Evolutionary conservation across 192 early-diverging fungal genomes (phyloP).

Genomic region (Bifiguratus adelaidae): DNA sequence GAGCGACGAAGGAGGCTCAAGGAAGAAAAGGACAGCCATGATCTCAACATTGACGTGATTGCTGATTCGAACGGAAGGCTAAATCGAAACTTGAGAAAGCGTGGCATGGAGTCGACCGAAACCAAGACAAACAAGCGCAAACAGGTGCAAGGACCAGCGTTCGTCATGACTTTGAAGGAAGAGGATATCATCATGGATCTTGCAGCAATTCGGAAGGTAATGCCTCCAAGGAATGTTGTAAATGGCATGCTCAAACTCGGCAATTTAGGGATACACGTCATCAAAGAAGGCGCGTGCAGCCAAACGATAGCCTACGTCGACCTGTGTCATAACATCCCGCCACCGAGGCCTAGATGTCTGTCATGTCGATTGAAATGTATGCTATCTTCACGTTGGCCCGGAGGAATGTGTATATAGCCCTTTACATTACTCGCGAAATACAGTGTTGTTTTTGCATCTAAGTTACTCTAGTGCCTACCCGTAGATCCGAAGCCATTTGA

Average conservation of each 20-base stretch:
- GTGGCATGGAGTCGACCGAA: constrained; percentile 30
- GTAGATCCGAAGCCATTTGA: constrained; percentile 61
- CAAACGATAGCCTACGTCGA: too few species aligned
- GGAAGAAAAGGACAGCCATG: constrained; percentile 81
- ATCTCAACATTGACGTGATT: constrained; percentile 22
- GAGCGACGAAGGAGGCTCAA: constrained; percentile 61
- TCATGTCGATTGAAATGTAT: too few species aligned
- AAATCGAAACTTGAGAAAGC: constrained; percentile 48
- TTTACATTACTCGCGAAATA: too few species aligned
- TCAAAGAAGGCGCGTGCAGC: too few species aligned
- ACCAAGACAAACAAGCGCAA: constrained; percentile 20
- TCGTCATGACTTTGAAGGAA: constrained; percentile 14
- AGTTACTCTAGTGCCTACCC: constrained; percentile 21
- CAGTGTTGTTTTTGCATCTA: too few species aligned
- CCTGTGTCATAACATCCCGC: too few species aligned
- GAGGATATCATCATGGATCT: constrained; percentile 13
- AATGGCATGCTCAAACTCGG: too few species aligned
- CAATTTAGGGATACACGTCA: too few species aligned
- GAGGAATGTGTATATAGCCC: too few species aligned
- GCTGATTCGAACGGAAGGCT: constrained; percentile 12
- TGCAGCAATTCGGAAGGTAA: constrained; percentile 11
- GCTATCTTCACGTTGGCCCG: too few species aligned
- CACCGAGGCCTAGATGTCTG: too few species aligned
- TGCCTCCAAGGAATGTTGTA: too few species aligned
- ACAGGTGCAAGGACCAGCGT: constrained; percentile 14